Conservation (phyloP, 2,329 filamentous ascomycete genomes). For the Diplodia sapinea region DNA sequence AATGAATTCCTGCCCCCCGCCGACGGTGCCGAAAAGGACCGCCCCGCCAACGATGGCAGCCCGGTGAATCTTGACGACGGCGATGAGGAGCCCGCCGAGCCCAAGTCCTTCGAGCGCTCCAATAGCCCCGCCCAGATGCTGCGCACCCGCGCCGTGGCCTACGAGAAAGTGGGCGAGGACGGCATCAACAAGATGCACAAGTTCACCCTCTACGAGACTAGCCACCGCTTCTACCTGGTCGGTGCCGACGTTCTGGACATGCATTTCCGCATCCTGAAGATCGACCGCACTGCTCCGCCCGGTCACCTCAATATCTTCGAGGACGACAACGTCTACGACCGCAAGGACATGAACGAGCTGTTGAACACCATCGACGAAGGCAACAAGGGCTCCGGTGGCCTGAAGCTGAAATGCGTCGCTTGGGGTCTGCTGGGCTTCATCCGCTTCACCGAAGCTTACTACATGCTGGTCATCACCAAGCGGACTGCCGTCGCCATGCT, state of each 20-base stretch:
- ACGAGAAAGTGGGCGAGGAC: slow-evolving; percentile 51
- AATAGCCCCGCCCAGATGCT: slow-evolving; percentile 48
- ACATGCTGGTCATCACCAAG: slow-evolving; percentile 97
- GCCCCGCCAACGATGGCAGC: slow-evolving; percentile 10
- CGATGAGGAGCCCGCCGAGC: slow-evolving; percentile 49
- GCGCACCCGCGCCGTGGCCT: slow-evolving; percentile 47
- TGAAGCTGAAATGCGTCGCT: slow-evolving; percentile 86
- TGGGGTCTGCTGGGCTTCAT: slow-evolving; percentile 97
- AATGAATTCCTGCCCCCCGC: slow-evolving; percentile 28
- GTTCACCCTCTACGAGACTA: slow-evolving; percentile 96
- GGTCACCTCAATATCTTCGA: slow-evolving; percentile 84
- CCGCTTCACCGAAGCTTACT: slow-evolving; percentile 92
- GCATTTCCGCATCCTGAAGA: slow-evolving; percentile 89
- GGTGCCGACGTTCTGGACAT: slow-evolving; percentile 89
- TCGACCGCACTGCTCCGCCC: slow-evolving; percentile 83
- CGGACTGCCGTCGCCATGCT: slow-evolving; percentile 95
- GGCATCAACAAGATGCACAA: slow-evolving; percentile 76
- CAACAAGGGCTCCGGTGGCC: slow-evolving; percentile 85
- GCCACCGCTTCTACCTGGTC: slow-evolving; percentile 90
- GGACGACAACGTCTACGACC: slow-evolving; percentile 92
- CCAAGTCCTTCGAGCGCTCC: slow-evolving; percentile 47
- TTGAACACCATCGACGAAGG: slow-evolving; percentile 94
- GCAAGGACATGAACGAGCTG: slow-evolving; percentile 91
- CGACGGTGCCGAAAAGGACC: slow-evolving; percentile 13
- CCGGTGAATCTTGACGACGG: slow-evolving; percentile 47